Evolutionary conservation across 139 green algal genomes (phyloP).

Genomic region (Picochlorum sp.): DNA sequence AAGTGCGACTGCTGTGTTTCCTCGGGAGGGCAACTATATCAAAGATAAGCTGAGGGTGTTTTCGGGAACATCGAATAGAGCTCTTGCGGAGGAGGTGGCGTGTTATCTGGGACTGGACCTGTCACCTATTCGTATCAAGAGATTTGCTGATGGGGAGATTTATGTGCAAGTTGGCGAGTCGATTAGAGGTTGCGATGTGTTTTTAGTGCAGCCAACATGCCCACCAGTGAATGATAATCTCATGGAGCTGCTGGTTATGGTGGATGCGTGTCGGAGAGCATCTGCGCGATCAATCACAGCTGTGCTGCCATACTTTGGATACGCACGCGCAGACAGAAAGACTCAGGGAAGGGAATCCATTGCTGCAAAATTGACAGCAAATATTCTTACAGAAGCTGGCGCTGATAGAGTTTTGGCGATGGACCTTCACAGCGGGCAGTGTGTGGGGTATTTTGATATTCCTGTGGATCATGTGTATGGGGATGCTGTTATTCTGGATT

Average conservation of each 20-base stretch:
- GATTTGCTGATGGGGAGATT: slow-evolving; percentile 98
- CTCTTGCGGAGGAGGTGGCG: slow-evolving; percentile 80
- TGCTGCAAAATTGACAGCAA: slow-evolving; percentile 95
- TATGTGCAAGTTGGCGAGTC: slow-evolving; percentile 94
- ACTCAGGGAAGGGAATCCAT: slow-evolving; percentile 89
- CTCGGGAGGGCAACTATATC: neutral
- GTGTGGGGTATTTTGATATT: slow-evolving; percentile 98
- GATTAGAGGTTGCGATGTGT: slow-evolving; percentile 97
- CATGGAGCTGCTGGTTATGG: slow-evolving; percentile 98
- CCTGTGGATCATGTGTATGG: slow-evolving; percentile 95
- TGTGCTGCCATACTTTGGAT: slow-evolving; percentile 85
- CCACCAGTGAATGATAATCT: slow-evolving; percentile 95
- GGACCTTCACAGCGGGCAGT: slow-evolving; percentile 94
- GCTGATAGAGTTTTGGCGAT: slow-evolving; percentile 87
- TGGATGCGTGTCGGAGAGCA: slow-evolving; percentile 87
- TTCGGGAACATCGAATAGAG: slow-evolving; percentile 67
- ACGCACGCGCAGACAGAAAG: slow-evolving; percentile 94
- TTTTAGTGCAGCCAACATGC: slow-evolving; percentile 94
- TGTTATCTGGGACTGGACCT: slow-evolving; percentile 94
- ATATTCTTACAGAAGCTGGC: slow-evolving; percentile 96
- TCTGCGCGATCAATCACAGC: slow-evolving; percentile 92
- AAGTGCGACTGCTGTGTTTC: slow-evolving; percentile 19
- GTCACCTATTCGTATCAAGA: slow-evolving; percentile 89
- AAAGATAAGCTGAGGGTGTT: slow-evolving; percentile 68
- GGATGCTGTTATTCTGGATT: slow-evolving; percentile 91